A percentile compares a stretch with the other conserved stretches of the same genome.
Conservation (phyloP, 345 rosid genomes). For the Mercurialis annua region DNA sequence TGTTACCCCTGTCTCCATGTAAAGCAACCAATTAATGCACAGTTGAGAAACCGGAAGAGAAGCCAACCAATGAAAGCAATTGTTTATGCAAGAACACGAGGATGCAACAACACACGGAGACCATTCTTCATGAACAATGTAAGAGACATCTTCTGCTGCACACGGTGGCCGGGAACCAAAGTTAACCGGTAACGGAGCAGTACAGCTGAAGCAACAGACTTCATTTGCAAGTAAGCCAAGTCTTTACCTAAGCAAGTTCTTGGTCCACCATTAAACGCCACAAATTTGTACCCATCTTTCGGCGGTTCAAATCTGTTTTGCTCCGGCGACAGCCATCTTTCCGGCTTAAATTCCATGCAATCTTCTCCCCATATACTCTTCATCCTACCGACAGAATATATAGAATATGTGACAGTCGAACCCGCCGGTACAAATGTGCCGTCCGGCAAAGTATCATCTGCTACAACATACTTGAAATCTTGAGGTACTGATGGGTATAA, state of each 20-base stretch:
- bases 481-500: slow-evolving; percentile 88
- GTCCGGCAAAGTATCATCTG: slow-evolving; percentile 73
- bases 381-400: slow-evolving; percentile 86
- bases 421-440: slow-evolving; percentile 77
- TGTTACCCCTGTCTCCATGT: background rate
- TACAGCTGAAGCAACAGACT: slow-evolving; percentile 80
- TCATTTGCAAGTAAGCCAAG: slow-evolving; percentile 88
- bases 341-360: slow-evolving; percentile 75
- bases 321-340: slow-evolving; percentile 64
- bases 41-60: background rate
- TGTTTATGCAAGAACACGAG: slow-evolving; percentile 43
- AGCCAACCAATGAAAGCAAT: background rate
- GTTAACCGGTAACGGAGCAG: slow-evolving; percentile 71
- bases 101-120: slow-evolving; percentile 65
- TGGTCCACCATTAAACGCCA: slow-evolving; percentile 90
- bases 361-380: slow-evolving; percentile 90
- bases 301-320: slow-evolving; percentile 64
- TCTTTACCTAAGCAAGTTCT: slow-evolving; percentile 92
- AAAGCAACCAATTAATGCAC: background rate
- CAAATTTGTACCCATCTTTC: slow-evolving; percentile 76
- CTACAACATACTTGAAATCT: slow-evolving; percentile 72
- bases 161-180: slow-evolving; percentile 68
- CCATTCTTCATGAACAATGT: slow-evolving; percentile 91
- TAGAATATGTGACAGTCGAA: slow-evolving; percentile 82
- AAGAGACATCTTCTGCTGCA: slow-evolving; percentile 93